A percentile compares a stretch with the other conserved stretches of the same genome.
These are phyloP conservation scores for Euptelea pleiosperma DNA, from an alignment of 164 flowering plant species.

Conservation along the genomic window DNA sequence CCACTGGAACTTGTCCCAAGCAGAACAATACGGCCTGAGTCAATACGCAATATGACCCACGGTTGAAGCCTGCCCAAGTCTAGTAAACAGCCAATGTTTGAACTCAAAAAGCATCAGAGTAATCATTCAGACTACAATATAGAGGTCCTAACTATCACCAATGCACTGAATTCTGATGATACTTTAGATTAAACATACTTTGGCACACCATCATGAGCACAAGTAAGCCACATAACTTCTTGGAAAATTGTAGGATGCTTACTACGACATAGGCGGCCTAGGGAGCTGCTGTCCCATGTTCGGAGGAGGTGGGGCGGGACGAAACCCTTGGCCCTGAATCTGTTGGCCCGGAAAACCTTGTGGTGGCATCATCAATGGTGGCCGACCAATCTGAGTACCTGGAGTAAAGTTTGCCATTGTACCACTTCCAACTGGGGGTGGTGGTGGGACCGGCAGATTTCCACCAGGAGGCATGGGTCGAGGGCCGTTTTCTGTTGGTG, in stretches of 20 bases:
- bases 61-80: no score
- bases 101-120: no score
- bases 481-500: slow-evolving; percentile 68
- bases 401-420: slow-evolving; percentile 77
- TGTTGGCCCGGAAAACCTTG: slow-evolving; percentile 78
- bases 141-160: no score
- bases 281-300: slow-evolving; percentile 47
- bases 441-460: slow-evolving; percentile 66
- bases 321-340: slow-evolving; percentile 40
- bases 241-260: neutral
- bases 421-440: slow-evolving; percentile 72
- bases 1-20: no score
- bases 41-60: no score
- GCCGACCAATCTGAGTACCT: slow-evolving; percentile 49
- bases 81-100: no score
- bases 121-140: no score
- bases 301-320: slow-evolving; percentile 67
- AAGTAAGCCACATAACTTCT: no score
- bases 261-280: slow-evolving; percentile 20
- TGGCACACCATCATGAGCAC: no score
- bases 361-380: slow-evolving; percentile 57
- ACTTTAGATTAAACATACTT: no score
- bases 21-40: no score
- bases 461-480: slow-evolving; percentile 96
- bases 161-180: no score